phyloP scores from a whole-genome alignment of 202 grass and related monocot genomes.

The Zizania palustris region DNA sequence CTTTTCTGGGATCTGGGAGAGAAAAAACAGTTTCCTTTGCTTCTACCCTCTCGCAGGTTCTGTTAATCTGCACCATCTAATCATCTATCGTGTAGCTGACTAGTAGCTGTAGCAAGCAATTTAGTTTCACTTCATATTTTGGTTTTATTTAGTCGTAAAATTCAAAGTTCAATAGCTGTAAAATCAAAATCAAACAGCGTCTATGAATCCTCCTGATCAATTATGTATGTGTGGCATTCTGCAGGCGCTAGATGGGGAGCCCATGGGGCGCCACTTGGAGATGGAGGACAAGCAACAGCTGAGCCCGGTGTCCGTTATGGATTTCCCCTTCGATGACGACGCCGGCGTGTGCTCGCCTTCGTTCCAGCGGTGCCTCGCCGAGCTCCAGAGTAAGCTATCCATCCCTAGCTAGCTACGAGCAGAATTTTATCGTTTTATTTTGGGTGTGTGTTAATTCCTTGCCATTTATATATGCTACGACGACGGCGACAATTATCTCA shows the following conservation, averaged over 20 bases:
- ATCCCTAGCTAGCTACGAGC: too few relatives aligned
- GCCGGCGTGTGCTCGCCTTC: conserved; percentile 47
- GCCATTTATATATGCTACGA: not conserved
- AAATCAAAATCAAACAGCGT: too few relatives aligned
- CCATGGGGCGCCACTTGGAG: conserved; percentile 29
- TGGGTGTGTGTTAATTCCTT: not conserved
- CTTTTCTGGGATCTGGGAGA: not conserved
- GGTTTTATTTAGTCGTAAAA: too few relatives aligned
- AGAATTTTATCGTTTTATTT: too few relatives aligned
- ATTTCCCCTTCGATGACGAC: conserved; percentile 68
- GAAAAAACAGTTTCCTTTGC: not conserved
- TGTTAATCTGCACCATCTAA: not conserved
- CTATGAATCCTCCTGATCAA: too few relatives aligned
- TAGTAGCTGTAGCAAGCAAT: not conserved
- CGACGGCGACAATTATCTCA: too few relatives aligned
- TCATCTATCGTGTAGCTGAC: too few relatives aligned
- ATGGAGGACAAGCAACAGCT: conserved; percentile 72
- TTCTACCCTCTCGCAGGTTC: not conserved
- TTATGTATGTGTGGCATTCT: not conserved
- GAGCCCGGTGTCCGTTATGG: conserved; percentile 83
- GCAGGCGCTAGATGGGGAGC: conserved; percentile 17
- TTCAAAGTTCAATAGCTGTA: too few relatives aligned
- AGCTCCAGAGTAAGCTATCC: conserved; percentile 44
- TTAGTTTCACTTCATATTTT: too few relatives aligned
- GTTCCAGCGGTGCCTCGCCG: conserved; percentile 45